These are phyloP conservation scores for Hirsutella thompsonii DNA, from an alignment of 2,329 filamentous ascomycete species.

Conservation along the genomic window DNA sequence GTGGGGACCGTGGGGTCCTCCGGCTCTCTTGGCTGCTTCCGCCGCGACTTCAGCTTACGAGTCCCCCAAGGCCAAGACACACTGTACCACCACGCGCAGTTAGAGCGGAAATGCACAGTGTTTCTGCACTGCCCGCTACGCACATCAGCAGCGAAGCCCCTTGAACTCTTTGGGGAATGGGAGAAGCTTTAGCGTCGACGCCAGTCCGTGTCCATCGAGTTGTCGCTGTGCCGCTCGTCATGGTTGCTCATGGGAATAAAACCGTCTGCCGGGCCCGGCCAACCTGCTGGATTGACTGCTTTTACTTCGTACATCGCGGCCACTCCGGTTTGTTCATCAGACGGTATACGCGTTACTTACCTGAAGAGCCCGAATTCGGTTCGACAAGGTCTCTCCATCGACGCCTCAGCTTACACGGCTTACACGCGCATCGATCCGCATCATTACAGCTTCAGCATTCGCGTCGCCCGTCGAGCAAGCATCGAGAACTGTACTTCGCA, in stretches of 20 bases:
- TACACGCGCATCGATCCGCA: too few relatives aligned
- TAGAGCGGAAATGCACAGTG: not conserved
- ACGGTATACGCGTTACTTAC: too few relatives aligned
- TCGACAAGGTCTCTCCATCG: too few relatives aligned
- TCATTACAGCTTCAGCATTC: too few relatives aligned
- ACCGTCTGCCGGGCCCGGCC: not conserved
- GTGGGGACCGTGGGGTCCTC: not conserved
- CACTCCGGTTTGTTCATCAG: too few relatives aligned
- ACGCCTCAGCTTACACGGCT: too few relatives aligned
- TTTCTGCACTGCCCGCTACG: too few relatives aligned
- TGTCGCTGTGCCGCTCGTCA: not conserved
- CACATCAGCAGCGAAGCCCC: not conserved
- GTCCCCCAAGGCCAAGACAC: not conserved
- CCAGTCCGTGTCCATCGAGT: not conserved
- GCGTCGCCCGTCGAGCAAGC: too few relatives aligned
- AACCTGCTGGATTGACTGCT: too few relatives aligned
- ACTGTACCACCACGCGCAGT: not conserved
- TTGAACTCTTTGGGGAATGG: not conserved
- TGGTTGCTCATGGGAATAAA: not conserved
- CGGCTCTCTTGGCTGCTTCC: not conserved
- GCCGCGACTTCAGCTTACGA: not conserved
- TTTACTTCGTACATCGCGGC: too few relatives aligned
- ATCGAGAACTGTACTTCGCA: too few relatives aligned
- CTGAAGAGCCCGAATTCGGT: too few relatives aligned
- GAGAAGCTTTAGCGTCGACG: not conserved